Conservation (phyloP, 148 eudicot species). For the Limonium bicolor region DNA sequence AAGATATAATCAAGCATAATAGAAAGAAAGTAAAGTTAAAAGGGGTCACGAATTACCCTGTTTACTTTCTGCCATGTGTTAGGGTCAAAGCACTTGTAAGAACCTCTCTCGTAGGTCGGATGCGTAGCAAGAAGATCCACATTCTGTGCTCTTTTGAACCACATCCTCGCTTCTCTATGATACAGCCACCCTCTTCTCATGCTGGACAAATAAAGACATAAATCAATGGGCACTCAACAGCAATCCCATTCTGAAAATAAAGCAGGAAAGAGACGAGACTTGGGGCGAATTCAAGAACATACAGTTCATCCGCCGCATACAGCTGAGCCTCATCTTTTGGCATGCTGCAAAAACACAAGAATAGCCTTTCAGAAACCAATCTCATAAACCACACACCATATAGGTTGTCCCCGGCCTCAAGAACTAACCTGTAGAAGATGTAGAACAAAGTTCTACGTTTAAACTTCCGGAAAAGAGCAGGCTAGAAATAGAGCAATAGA, state of each 20-base stretch:
- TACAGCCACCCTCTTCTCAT: conserved; percentile 51
- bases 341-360: conserved; percentile 39
- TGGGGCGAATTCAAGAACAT: conserved; percentile 14
- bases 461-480: conserved; percentile 38
- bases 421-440: conserved; percentile 60
- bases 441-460: conserved; percentile 46
- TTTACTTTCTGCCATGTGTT: conserved; percentile 40
- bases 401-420: too few species aligned
- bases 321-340: conserved; percentile 86
- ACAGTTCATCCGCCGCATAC: conserved; percentile 82
- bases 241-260: background rate
- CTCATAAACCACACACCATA: conserved; percentile 1
- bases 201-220: conserved; percentile 15
- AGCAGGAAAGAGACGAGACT: background rate
- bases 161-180: conserved; percentile 40
- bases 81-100: conserved; percentile 55
- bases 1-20: background rate
- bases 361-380: background rate
- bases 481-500: conserved; percentile 25
- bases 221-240: background rate
- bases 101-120: conserved; percentile 45
- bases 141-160: conserved; percentile 40
- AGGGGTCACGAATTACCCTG: conserved; percentile 25
- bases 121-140: conserved; percentile 49
- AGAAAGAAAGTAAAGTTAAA: background rate